A percentile compares a stretch with the other conserved stretches of the same genome.
Conservation (phyloP, 2,329 filamentous ascomycete species). For the Fonsecaea nubica region DNA sequence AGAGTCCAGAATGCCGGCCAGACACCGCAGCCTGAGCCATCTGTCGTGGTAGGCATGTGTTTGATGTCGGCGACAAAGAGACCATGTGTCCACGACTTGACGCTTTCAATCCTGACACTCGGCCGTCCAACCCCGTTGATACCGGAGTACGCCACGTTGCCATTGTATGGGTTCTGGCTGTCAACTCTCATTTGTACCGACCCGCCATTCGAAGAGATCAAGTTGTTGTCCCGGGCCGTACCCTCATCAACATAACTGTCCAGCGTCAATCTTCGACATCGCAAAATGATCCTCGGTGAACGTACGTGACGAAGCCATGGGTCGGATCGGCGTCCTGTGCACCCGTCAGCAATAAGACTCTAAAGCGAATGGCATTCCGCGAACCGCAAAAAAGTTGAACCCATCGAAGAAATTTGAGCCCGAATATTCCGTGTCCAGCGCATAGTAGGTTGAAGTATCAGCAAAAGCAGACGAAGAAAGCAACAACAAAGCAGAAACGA, state of each 20-base stretch:
- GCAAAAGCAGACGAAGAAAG: conserved; percentile 34
- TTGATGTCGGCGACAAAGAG: conserved; percentile 56
- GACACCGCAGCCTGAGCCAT: conserved; percentile 49
- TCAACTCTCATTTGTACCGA: conserved; percentile 35
- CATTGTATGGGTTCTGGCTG: conserved; percentile 37
- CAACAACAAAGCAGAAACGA: conserved; percentile 39
- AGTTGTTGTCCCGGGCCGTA: conserved; percentile 44
- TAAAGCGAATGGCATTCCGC: not conserved
- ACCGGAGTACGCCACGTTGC: conserved; percentile 48
- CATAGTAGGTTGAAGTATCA: conserved; percentile 26
- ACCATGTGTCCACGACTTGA: conserved; percentile 53
- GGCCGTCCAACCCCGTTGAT: conserved; percentile 51
- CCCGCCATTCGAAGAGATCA: conserved; percentile 41
- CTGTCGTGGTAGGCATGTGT: conserved; percentile 53
- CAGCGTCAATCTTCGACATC: not conserved
- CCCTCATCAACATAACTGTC: conserved; percentile 51
- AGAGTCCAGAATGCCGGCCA: conserved; percentile 52
- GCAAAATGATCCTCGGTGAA: not conserved
- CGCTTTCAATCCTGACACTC: conserved; percentile 54
- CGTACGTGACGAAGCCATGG: conserved; percentile 55
- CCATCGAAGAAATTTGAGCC: conserved; percentile 57
- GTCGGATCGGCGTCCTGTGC: conserved; percentile 52
- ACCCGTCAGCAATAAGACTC: conserved; percentile 15
- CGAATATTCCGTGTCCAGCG: conserved; percentile 51
- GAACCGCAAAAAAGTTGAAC: conserved; percentile 55